phyloP scores from a whole-genome alignment of 2,329 filamentous ascomycete genomes.

The Aspergillus brunneoviolaceus region DNA sequence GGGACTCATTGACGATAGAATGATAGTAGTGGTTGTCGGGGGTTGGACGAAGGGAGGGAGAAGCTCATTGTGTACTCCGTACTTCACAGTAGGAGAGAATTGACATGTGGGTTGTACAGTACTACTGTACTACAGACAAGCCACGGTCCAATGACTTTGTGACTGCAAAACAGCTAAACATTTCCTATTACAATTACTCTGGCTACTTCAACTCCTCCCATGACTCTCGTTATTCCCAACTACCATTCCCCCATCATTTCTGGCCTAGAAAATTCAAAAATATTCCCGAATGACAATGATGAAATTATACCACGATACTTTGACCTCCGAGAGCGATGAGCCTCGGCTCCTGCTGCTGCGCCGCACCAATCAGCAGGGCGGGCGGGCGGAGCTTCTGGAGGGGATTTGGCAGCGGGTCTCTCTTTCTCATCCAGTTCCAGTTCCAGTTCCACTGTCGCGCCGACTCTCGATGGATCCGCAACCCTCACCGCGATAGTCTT shows the following conservation, averaged over 20 bases:
- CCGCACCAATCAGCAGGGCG: background rate
- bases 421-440: too few relatives aligned
- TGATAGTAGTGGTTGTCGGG: too few relatives aligned
- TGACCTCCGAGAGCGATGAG: background rate
- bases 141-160: background rate
- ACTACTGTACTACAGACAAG: background rate
- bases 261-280: background rate
- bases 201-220: background rate
- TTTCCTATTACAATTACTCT: background rate
- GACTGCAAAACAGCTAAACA: background rate
- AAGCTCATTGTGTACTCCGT: too few relatives aligned
- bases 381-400: too few relatives aligned
- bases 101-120: background rate
- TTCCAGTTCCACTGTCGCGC: too few relatives aligned
- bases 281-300: background rate
- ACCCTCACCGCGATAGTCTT: background rate
- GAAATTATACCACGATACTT: background rate
- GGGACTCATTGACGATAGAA: background rate
- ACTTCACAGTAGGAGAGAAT: too few relatives aligned
- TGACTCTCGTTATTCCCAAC: background rate
- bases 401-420: too few relatives aligned
- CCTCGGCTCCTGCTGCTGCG: background rate
- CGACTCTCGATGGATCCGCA: background rate
- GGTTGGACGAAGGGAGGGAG: too few relatives aligned
- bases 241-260: background rate